Conservation (phyloP, 2,329 filamentous ascomycete species). For the Zymoseptoria ardabiliae region DNA sequence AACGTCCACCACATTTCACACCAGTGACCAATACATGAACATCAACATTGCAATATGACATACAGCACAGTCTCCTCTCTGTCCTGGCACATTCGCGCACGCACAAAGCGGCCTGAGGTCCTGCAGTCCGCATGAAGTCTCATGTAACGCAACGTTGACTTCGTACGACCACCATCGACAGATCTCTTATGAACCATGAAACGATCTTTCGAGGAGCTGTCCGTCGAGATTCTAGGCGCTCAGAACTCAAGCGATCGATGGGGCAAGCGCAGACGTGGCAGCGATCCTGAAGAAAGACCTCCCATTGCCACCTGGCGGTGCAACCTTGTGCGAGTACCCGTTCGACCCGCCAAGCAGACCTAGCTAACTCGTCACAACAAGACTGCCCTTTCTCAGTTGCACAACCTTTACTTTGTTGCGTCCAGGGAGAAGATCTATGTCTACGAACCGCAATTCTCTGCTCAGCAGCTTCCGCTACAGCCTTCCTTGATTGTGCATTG, state of each 20-base stretch:
- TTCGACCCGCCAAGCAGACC: conserved; percentile 2
- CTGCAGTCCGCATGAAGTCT: not conserved
- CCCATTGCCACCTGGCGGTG: not conserved
- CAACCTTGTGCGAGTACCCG: not conserved
- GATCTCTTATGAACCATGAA: not conserved
- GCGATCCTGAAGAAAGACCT: conserved; percentile 19
- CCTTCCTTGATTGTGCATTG: conserved; percentile 35
- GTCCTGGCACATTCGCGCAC: not conserved
- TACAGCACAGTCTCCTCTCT: not conserved
- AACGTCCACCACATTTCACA: not conserved
- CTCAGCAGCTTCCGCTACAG: conserved; percentile 31
- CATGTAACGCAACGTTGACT: not conserved
- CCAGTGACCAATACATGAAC: not conserved
- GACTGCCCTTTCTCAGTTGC: conserved; percentile 39
- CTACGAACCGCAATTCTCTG: conserved; percentile 38
- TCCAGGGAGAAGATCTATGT: conserved; percentile 34
- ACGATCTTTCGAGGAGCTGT: not conserved
- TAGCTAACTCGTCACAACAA: conserved; percentile 9
- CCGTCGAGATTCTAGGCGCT: conserved; percentile 20
- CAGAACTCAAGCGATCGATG: conserved; percentile 22
- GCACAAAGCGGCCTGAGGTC: not conserved
- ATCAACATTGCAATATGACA: not conserved
- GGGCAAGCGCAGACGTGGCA: conserved; percentile 16
- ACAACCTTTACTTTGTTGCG: conserved; percentile 46
- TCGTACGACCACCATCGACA: not conserved